Conservation (phyloP, 371 early-diverging fungal species). For the Zopfochytrium polystomum region DNA sequence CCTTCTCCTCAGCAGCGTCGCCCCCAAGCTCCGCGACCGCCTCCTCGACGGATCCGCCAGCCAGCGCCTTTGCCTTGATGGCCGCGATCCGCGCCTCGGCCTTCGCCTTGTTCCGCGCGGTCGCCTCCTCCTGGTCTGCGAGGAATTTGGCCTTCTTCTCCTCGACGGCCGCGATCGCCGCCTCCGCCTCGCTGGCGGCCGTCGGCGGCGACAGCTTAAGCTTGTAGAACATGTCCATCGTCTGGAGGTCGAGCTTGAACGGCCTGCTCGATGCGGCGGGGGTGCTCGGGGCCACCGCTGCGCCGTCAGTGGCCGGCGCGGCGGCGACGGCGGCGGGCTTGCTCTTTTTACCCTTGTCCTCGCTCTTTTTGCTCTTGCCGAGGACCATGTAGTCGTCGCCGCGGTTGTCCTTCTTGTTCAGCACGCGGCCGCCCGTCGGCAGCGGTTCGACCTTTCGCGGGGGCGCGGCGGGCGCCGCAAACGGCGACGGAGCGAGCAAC, state of each 20-base stretch:
- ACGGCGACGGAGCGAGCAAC: conserved; percentile 24
- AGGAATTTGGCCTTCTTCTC: too few relatives aligned
- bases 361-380: conserved; percentile 56
- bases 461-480: conserved; percentile 11
- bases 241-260: conserved; percentile 76
- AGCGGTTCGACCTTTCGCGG: conserved; percentile 46
- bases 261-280: conserved; percentile 30
- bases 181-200: conserved; percentile 61
- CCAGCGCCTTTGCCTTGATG: too few relatives aligned
- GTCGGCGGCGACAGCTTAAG: conserved; percentile 81
- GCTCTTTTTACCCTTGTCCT: too few relatives aligned
- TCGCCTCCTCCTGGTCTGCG: too few relatives aligned
- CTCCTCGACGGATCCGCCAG: too few relatives aligned
- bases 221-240: conserved; percentile 76
- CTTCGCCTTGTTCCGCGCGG: too few relatives aligned
- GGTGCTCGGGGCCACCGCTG: too few relatives aligned
- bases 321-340: conserved; percentile 30
- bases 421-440: conserved; percentile 40
- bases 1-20: too few relatives aligned
- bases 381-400: conserved; percentile 71
- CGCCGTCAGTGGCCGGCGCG: conserved; percentile 10
- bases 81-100: too few relatives aligned
- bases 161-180: not conserved
- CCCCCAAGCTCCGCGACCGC: too few relatives aligned
- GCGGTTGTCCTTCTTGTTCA: conserved; percentile 66